Evolutionary conservation across 768 basidiomycete genomes (phyloP).

Genomic region (Gloeopeniophorella convolvens): DNA sequence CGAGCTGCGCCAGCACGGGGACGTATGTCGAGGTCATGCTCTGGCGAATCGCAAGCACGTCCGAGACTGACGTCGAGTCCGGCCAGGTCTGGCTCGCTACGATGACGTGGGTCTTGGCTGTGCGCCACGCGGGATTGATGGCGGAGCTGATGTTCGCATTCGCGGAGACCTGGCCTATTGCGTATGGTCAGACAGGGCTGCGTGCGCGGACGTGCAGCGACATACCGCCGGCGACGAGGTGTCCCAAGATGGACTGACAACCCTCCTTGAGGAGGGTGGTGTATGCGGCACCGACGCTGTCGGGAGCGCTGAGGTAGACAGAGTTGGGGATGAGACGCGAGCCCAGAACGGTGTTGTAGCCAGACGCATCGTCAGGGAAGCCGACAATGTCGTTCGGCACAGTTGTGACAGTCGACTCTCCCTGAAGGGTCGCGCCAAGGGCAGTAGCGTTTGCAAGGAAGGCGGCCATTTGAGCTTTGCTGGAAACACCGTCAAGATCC

Average conservation of each 20-base stretch:
- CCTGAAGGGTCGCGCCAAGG: constrained; percentile 18
- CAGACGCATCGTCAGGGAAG: constrained; percentile 11
- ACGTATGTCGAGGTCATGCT: constrained; percentile 24
- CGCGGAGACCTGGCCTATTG: constrained; percentile 29
- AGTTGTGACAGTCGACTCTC: constrained; percentile 2
- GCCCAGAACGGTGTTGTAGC: constrained; percentile 10
- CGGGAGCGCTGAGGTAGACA: background rate
- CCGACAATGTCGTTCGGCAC: constrained; percentile 6
- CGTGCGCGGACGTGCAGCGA: background rate
- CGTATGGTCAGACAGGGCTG: background rate
- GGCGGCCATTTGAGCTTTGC: constrained; percentile 11
- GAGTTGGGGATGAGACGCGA: constrained; percentile 16
- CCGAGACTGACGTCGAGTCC: background rate
- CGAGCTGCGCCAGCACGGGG: constrained; percentile 26
- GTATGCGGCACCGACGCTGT: constrained; percentile 12
- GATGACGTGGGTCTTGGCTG: constrained; percentile 32
- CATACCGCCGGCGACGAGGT: constrained; percentile 9
- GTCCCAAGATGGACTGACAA: background rate
- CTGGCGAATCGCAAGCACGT: constrained; percentile 21
- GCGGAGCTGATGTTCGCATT: constrained; percentile 31
- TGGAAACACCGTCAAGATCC: constrained; percentile 16
- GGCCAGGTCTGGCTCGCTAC: background rate
- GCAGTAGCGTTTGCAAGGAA: constrained; percentile 11
- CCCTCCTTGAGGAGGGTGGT: constrained; percentile 7
- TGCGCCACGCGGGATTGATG: constrained; percentile 32